A percentile compares a stretch with the other conserved stretches of the same genome.
phyloP scores from a whole-genome alignment of 768 basidiomycete genomes.

The Psilocybe azurescens region DNA sequence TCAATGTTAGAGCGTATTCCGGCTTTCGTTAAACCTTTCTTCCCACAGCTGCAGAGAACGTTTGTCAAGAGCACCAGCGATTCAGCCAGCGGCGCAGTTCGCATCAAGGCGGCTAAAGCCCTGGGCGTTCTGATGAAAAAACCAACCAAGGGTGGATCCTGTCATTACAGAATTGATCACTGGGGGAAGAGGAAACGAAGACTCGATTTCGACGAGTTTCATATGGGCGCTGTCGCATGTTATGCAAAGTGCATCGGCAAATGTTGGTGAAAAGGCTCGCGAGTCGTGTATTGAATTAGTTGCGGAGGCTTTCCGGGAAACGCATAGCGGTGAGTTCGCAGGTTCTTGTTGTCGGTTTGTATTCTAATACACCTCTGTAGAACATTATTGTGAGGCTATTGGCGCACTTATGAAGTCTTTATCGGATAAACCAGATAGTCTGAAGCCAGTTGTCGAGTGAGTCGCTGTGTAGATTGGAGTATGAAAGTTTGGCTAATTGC shows the following conservation, averaged over 20 bases:
- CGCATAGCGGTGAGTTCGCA: constrained; percentile 60
- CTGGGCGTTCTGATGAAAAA: constrained; percentile 89
- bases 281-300: constrained; percentile 79
- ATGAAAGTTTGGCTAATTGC: no score
- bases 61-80: constrained; percentile 95
- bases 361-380: constrained; percentile 38
- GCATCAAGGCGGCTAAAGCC: constrained; percentile 82
- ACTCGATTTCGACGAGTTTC: constrained; percentile 77
- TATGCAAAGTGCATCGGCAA: constrained; percentile 67
- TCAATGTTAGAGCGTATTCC: constrained; percentile 89
- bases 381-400: constrained; percentile 70
- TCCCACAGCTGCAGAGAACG: constrained; percentile 95
- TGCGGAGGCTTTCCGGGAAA: constrained; percentile 77
- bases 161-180: constrained; percentile 88
- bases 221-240: constrained; percentile 81
- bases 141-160: constrained; percentile 90
- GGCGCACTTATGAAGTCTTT: constrained; percentile 69
- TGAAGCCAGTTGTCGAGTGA: constrained; percentile 72
- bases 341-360: neutral
- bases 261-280: constrained; percentile 78
- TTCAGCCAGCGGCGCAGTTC: constrained; percentile 74
- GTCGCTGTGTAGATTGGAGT: constrained; percentile 28
- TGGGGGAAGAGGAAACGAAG: constrained; percentile 62
- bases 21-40: constrained; percentile 93
- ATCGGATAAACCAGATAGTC: constrained; percentile 62